Base-by-base conservation (phyloP, 2,329 filamentous ascomycete genomes). In the Penicillium sp. region DNA sequence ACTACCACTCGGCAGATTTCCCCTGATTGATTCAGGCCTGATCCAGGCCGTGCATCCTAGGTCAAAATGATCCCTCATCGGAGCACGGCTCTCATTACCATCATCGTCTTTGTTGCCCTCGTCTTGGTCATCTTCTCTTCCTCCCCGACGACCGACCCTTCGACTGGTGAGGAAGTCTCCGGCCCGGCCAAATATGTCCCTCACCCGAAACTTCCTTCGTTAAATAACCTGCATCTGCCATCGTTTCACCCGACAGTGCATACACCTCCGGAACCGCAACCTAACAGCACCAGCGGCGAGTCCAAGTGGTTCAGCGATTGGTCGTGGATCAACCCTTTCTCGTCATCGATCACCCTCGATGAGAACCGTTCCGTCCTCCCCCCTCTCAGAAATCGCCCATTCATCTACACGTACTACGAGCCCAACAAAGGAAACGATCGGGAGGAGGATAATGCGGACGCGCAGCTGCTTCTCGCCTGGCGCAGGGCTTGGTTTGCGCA, bases 401-500 rank as follows among this genome's bases (percentile, higher is more conserved):
- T 82, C 1, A 83, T 97, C 47, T 97, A 95, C 70, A 95, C 89
- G 56, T 97, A 91, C 69, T 95, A 95, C 66, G 88, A 95, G 62
- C 57, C 57, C 10, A 61, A 56, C 22, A 59, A 61, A 45, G 76
- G 77, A 60, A 84, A 84, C 66, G 78, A 85, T 29, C 44, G 53
- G 17, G 75, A 78, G 43, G 78, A 78, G 44, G 80, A 80, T 59
- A 79, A 85, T 52, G 86, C 87, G 3, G 87, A 96, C 65, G 84
- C 84, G 62, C 79, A 84, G 51, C 72, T 97, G 52, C 76, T 97
- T 43, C 73, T 95, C 50, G 85, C 87, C 46, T 97, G 93, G 93
- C 80, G 90, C 53, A 80, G 88, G 40, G 90, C 91, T 3, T 97
- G 91, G 89, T 97, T 88, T 87, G 88, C 90, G 0, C 83, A 94